Base-by-base conservation (phyloP, 2,329 filamentous ascomycete species). In the Trichoderma arundinaceum region DNA sequence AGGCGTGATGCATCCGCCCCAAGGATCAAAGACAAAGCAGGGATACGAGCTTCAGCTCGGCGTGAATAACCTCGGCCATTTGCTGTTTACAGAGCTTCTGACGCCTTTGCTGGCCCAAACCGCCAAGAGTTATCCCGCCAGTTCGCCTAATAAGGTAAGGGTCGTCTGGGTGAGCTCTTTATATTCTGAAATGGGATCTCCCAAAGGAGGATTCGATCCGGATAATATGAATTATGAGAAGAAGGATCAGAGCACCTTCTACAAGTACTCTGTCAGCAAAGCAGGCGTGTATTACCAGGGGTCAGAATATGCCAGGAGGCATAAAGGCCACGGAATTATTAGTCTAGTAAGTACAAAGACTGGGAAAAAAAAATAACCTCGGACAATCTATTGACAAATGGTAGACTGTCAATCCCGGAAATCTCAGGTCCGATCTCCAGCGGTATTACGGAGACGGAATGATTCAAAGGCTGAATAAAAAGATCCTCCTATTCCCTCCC, bases 41-140 rank as follows among this genome's bases (percentile, higher is more conserved):
- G 69, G 69, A 17, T 66, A 71, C 64, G 80, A 81, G 58, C 73
- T 80, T 9, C 79, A 81, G 67, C 74, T 81, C 1, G 80, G 79
- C 4, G 76, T 77, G 4, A 80, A 82, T 63, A 77, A 78, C 49
- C 68, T 81, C 6, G 80, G 78, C 0, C 74, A 74, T 1, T 79
- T 81, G 53, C 69, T 79, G 0, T 73, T 81, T 33, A 81, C 78
- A 0, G 74, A 77, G 66, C 70, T 77, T 1, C 67, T 81, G 5
- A 76, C 74, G 8, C 79, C 78, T 0, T 66, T 74, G 1, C 67
- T 81, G 1, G 68, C 69, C 6, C 65, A 72, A 2, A 78, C 78
- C 1, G 77, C 77, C 0, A 69, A 68, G 53, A 38, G 67, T 0
- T 72, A 73, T 9, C 68, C 79, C 0, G 17, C 60, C 3, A 68